A percentile compares a stretch with the other conserved stretches of the same genome.
phyloP scores from a whole-genome alignment of 2,329 filamentous ascomycete species.

The Hypoxylon sp. region DNA sequence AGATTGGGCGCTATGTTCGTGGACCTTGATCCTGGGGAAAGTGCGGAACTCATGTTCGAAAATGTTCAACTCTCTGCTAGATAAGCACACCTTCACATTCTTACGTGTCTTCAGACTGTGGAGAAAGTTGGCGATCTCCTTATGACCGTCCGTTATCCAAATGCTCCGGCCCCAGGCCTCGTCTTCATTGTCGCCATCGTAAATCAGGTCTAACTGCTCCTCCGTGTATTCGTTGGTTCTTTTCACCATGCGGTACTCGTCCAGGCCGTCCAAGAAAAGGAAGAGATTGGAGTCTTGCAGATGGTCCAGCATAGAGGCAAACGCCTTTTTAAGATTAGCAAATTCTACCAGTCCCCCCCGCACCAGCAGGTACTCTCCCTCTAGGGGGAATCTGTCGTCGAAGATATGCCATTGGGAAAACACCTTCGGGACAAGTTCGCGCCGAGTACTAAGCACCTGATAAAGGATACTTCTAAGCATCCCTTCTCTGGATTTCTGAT shows the following conservation, averaged over 20 bases:
- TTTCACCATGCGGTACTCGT: neutral
- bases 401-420: neutral
- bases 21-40: neutral
- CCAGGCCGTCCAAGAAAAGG: neutral
- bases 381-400: neutral
- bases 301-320: neutral
- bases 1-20: neutral
- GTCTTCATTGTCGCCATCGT: neutral
- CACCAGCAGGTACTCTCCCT: neutral
- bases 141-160: neutral
- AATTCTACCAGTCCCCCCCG: neutral
- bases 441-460: neutral
- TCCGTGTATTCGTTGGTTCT: neutral
- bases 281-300: neutral
- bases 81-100: neutral
- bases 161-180: neutral
- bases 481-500: neutral
- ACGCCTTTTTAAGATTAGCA: neutral
- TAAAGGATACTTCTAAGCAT: neutral
- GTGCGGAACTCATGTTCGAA: neutral
- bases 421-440: neutral
- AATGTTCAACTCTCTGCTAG: neutral
- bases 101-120: neutral
- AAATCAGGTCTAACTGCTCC: conserved; percentile 4
- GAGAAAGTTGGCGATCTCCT: neutral